Conservation (phyloP, 2,329 filamentous ascomycete genomes). For the Magnaporthiopsis rhizophila region DNA sequence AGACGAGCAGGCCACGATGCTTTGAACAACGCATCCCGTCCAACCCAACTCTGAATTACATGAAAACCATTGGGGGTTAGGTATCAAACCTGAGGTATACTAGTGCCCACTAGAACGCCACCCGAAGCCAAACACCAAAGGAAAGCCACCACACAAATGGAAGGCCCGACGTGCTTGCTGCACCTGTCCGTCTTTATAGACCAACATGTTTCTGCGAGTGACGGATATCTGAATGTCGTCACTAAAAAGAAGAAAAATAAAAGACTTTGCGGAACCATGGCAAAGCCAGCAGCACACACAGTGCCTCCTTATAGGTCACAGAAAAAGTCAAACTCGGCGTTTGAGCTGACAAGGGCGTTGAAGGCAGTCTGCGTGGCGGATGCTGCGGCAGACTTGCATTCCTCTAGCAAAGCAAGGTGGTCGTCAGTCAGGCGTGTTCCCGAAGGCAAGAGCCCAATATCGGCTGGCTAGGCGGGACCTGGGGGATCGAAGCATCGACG, state of each 20-base stretch:
- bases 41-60: not conserved
- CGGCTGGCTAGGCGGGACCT: no score
- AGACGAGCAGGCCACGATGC: not conserved
- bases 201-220: no score
- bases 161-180: not conserved
- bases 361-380: constrained; percentile 24
- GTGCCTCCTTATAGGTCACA: constrained; percentile 29
- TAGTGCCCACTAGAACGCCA: not conserved
- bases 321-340: constrained; percentile 37
- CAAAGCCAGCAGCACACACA: not conserved
- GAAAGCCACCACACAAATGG: not conserved
- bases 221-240: no score
- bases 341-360: constrained; percentile 27
- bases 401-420: constrained; percentile 18
- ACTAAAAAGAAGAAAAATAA: no score
- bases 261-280: not conserved
- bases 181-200: not conserved
- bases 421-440: not conserved
- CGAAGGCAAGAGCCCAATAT: not conserved
- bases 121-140: not conserved
- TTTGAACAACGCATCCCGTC: not conserved
- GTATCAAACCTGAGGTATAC: not conserved
- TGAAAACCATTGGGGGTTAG: not conserved
- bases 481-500: not conserved
- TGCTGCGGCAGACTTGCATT: constrained; percentile 28